Percentiles rank a stretch among this genome's conserved stretches.
Evolutionary conservation across 1,284 basidiomycete genomes (phyloP).

Genomic region (Cutaneotrichosporon arboriforme): DNA sequence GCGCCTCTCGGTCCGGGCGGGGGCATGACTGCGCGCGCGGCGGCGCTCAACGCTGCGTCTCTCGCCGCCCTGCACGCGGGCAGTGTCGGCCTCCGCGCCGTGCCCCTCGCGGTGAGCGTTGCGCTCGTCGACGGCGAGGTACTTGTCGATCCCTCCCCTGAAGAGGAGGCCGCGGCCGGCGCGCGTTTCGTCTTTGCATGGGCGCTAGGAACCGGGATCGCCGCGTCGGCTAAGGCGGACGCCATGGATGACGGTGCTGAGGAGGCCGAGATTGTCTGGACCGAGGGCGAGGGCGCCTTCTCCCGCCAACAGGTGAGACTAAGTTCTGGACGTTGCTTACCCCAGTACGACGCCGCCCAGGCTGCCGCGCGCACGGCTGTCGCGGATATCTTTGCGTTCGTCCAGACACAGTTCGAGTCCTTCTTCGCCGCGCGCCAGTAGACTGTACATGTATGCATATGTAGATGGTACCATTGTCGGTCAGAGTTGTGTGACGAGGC

Average conservation of each 20-base stretch:
- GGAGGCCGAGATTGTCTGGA: constrained; percentile 50
- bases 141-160: constrained; percentile 64
- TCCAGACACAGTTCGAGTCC: constrained; percentile 3
- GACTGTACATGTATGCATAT: background rate
- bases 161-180: constrained; percentile 58
- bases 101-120: constrained; percentile 49
- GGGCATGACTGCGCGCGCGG: constrained; percentile 37
- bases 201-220: constrained; percentile 45
- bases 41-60: constrained; percentile 55
- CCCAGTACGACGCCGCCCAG: constrained; percentile 27
- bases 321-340: constrained; percentile 4
- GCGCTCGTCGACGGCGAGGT: constrained; percentile 52
- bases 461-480: background rate
- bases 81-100: constrained; percentile 46
- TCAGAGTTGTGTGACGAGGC: background rate
- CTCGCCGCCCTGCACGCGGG: constrained; percentile 50
- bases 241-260: constrained; percentile 47
- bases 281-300: constrained; percentile 48
- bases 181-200: constrained; percentile 54
- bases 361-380: constrained; percentile 21
- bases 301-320: constrained; percentile 25
- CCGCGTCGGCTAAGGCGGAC: constrained; percentile 36
- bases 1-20: background rate
- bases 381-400: constrained; percentile 19
- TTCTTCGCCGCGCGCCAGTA: constrained; percentile 4